These are phyloP conservation scores for Amanita pallidorosea DNA, from an alignment of 768 basidiomycete species.

Conservation along the genomic window DNA sequence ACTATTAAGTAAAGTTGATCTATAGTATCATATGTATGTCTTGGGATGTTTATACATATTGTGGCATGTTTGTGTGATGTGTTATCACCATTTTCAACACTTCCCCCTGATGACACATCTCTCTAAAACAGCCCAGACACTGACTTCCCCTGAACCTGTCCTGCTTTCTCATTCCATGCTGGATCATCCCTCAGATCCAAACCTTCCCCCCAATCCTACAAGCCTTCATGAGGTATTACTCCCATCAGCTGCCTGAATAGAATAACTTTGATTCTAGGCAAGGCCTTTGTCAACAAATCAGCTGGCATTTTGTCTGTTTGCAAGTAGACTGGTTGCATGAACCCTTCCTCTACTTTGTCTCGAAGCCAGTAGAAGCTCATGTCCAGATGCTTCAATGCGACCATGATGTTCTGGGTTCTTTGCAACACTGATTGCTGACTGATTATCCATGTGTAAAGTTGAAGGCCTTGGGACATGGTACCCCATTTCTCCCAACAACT, in stretches of 20 bases:
- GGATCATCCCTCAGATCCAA: too few relatives aligned
- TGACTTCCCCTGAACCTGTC: too few relatives aligned
- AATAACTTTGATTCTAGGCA: too few relatives aligned
- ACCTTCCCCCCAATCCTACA: neutral
- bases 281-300: conserved; percentile 2
- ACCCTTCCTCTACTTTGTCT: neutral
- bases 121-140: too few relatives aligned
- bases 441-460: conserved; percentile 25
- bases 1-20: too few relatives aligned
- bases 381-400: conserved; percentile 3
- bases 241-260: neutral
- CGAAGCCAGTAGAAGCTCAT: conserved; percentile 3
- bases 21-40: too few relatives aligned
- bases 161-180: too few relatives aligned
- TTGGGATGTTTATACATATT: too few relatives aligned
- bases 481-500: too few relatives aligned
- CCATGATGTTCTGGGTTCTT: conserved; percentile 25
- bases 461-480: conserved; percentile 14
- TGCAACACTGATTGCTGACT: conserved; percentile 20
- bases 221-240: neutral
- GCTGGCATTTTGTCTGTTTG: conserved; percentile 5
- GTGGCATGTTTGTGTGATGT: too few relatives aligned
- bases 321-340: neutral
- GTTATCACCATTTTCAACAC: too few relatives aligned
- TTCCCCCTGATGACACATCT: too few relatives aligned